Base-by-base conservation (phyloP, 2,329 filamentous ascomycete genomes). In the Fusarium armeniacum region DNA sequence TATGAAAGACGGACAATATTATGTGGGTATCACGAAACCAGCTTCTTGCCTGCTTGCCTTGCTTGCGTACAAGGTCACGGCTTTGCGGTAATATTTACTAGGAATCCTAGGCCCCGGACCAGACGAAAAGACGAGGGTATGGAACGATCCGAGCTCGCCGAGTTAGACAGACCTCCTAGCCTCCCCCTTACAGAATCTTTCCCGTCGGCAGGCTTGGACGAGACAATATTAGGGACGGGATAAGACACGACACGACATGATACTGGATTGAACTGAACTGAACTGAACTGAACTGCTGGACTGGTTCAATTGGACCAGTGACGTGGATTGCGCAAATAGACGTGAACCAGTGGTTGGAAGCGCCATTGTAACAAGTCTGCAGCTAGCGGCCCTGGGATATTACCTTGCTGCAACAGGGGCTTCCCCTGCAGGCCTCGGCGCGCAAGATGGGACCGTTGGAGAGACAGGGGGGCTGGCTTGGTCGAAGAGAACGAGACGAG, bases 341-440 rank as follows among this genome's bases (percentile, higher is more conserved):
- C 58, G 51, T 58, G 70, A 75, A 60, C 74, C 74, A 76, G 69
- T 76, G 69, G 56, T 70, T 76, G 66, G 53, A 72, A 70, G 70
- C 73, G 69, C 73, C 68, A 73, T 69, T 53, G 65, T 70, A 60
- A 51, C 70, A 56, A 66, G 55, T 70, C 69, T 77, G 73, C 74
- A 76, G 62, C 75, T 76, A 77, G 61, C 60, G 71, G 62, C 40
- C 50, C 58, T 66, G 70, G 73, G 73, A 77, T 74, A 77, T 77
- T 77, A 76, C 73, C 72, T 72, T 67, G 70, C 62, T 75, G 73
- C 73, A 72, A 53, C 73, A 73, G 69, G 74, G 49, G 75, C 67
- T 76, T 67, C 70, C 75, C 72, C 70, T 76, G 75, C 75, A 77
- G 74, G 55, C 46, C 50, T 69, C 50, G 60, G 57, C 64, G 62